phyloP scores from a whole-genome alignment of 2,329 filamentous ascomycete species.

The Berkeleyomyces basicola region DNA sequence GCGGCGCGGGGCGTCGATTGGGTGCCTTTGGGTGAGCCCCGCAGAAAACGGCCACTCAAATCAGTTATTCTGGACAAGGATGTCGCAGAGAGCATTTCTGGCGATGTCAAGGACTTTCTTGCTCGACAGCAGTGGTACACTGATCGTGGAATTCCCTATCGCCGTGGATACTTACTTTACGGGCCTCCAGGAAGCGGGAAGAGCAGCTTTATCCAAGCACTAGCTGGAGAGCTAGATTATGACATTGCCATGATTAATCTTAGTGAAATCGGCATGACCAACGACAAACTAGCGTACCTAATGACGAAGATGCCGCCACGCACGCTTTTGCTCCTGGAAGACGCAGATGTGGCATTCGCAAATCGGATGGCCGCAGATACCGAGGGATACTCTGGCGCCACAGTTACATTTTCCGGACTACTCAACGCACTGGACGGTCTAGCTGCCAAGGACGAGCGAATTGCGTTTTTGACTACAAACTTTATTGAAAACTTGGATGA shows the following conservation, averaged over 20 bases:
- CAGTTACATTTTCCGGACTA: constrained; percentile 85
- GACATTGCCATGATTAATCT: constrained; percentile 86
- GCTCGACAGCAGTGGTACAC: constrained; percentile 72
- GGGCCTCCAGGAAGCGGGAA: constrained; percentile 85
- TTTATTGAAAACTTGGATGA: constrained; percentile 80
- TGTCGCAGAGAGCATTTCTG: constrained; percentile 64
- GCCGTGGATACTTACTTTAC: constrained; percentile 74
- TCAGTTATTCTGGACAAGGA: constrained; percentile 78
- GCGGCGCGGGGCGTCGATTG: constrained; percentile 72
- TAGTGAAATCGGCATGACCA: constrained; percentile 75
- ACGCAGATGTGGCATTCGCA: constrained; percentile 79
- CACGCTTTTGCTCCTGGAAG: constrained; percentile 71
- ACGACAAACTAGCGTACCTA: constrained; percentile 73
- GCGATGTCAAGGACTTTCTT: constrained; percentile 71
- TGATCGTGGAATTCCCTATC: constrained; percentile 86
- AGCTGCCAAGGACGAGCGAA: constrained; percentile 84
- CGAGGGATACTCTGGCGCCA: constrained; percentile 74
- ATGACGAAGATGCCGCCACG: constrained; percentile 71
- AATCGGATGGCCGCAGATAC: constrained; percentile 61
- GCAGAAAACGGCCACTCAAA: constrained; percentile 69
- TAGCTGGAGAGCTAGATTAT: constrained; percentile 85
- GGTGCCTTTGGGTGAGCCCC: constrained; percentile 67
- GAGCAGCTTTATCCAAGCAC: constrained; percentile 87
- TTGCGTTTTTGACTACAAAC: constrained; percentile 89
- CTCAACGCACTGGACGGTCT: constrained; percentile 78